Evolutionary conservation across 2,329 filamentous ascomycete genomes (phyloP).

Genomic region (Bipolaris zeicola): DNA sequence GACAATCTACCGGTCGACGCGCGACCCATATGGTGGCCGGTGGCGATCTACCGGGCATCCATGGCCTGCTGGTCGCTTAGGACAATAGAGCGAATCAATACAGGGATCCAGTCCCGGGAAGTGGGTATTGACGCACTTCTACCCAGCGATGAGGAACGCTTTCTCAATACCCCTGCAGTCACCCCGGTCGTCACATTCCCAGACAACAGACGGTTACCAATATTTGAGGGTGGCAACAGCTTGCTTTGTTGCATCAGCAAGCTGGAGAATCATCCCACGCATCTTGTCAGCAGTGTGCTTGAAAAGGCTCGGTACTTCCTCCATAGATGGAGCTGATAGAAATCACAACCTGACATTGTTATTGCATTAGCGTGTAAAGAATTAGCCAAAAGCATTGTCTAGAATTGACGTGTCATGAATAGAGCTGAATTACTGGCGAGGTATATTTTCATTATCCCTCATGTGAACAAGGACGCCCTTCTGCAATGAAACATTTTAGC

Average conservation of each 20-base stretch:
- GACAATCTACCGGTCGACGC: slow-evolving; percentile 3
- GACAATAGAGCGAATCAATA: background rate
- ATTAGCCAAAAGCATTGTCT: background rate
- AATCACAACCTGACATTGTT: background rate
- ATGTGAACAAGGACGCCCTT: background rate
- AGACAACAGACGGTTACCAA: background rate
- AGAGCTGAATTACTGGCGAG: background rate
- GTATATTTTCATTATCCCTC: background rate
- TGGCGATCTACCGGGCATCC: slow-evolving; percentile 10
- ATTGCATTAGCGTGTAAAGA: background rate
- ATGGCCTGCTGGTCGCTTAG: slow-evolving; percentile 12
- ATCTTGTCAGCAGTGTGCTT: background rate
- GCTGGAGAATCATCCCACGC: slow-evolving; percentile 1
- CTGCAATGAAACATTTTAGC: background rate
- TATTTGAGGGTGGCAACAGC: slow-evolving; percentile 1
- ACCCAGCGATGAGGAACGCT: slow-evolving; percentile 5
- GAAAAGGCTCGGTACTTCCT: slow-evolving; percentile 7
- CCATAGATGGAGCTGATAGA: slow-evolving; percentile 1
- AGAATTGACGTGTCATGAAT: background rate
- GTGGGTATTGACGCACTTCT: slow-evolving; percentile 5
- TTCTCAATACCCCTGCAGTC: background rate
- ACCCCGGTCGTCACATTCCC: slow-evolving; percentile 3
- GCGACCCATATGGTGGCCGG: slow-evolving; percentile 11
- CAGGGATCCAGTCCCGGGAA: background rate
- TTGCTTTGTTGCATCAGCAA: slow-evolving; percentile 10